Evolutionary conservation across 2,329 filamentous ascomycete genomes (phyloP).

Genomic region (Pseudogymnoascus sp.): DNA sequence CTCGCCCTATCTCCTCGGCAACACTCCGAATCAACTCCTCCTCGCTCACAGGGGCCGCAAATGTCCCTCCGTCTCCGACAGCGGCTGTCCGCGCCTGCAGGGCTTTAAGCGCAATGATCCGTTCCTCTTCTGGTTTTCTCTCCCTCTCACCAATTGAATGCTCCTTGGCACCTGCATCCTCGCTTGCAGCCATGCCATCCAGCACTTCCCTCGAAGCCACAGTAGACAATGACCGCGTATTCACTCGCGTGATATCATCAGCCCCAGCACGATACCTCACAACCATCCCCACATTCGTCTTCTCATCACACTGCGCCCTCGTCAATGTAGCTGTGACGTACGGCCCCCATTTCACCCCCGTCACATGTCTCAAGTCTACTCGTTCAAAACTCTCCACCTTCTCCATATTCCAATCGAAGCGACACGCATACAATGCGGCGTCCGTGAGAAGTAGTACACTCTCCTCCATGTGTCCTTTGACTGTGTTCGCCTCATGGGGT

Average conservation of each 20-base stretch:
- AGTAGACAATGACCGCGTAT: conserved; percentile 71
- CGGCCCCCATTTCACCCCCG: conserved; percentile 66
- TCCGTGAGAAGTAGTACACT: conserved; percentile 82
- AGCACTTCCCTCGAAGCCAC: conserved; percentile 26
- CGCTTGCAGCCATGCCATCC: conserved; percentile 15
- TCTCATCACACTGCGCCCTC: conserved; percentile 64
- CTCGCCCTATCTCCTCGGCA: conserved; percentile 66
- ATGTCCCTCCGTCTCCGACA: conserved; percentile 21
- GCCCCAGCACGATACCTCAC: conserved; percentile 67
- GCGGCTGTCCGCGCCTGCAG: conserved; percentile 39
- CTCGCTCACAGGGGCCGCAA: conserved; percentile 31
- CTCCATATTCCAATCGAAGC: conserved; percentile 91
- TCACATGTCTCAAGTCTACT: conserved; percentile 66
- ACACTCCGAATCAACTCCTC: conserved; percentile 47
- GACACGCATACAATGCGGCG: conserved; percentile 75
- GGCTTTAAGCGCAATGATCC: conserved; percentile 48
- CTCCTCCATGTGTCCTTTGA: conserved; percentile 73
- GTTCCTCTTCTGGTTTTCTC: conserved; percentile 19
- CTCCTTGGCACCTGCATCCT: neutral
- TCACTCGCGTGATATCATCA: conserved; percentile 66
- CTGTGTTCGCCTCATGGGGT: conserved; percentile 61
- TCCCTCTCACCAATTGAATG: neutral
- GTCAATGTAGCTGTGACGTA: conserved; percentile 89
- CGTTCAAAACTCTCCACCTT: conserved; percentile 91
- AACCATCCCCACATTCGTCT: conserved; percentile 75